phyloP scores from a whole-genome alignment of 805 yeast species.

The Metschnikowia matae region DNA sequence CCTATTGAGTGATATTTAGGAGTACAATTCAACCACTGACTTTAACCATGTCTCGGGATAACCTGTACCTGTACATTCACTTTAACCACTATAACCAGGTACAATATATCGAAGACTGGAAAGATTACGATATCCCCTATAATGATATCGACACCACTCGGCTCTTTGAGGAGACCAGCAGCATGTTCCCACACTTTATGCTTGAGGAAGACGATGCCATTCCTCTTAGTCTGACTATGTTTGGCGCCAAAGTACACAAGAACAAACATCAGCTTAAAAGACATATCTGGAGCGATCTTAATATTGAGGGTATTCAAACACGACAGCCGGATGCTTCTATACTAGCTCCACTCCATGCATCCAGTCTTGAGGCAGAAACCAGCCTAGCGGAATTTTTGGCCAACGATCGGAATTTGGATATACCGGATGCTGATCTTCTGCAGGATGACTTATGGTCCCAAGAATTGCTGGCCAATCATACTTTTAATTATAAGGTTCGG shows the following conservation, averaged over 20 bases:
- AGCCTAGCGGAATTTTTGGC: slow-evolving; percentile 32
- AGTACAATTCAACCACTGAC: no score
- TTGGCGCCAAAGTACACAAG: slow-evolving; percentile 39
- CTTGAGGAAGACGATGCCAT: slow-evolving; percentile 36
- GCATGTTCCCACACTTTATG: slow-evolving; percentile 33
- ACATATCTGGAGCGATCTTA: slow-evolving; percentile 34
- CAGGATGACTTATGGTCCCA: slow-evolving; percentile 34
- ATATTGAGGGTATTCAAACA: slow-evolving; percentile 26
- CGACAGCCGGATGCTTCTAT: slow-evolving; percentile 30
- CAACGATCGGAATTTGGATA: slow-evolving; percentile 27
- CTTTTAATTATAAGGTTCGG: slow-evolving; percentile 21
- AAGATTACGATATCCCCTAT: slow-evolving; percentile 36
- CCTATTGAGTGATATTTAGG: no score
- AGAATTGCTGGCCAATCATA: slow-evolving; percentile 24
- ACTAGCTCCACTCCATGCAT: slow-evolving; percentile 22
- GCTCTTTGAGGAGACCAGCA: slow-evolving; percentile 34
- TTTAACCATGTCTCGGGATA: slow-evolving; percentile 10
- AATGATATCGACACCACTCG: slow-evolving; percentile 40
- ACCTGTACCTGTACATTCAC: slow-evolving; percentile 30
- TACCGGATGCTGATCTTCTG: slow-evolving; percentile 20
- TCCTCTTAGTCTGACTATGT: slow-evolving; percentile 31
- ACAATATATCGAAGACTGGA: slow-evolving; percentile 40
- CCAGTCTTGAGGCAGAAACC: slow-evolving; percentile 16
- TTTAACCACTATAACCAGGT: slow-evolving; percentile 38
- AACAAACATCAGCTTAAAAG: slow-evolving; percentile 28